Evolutionary conservation across 106 monocot genomes (phyloP), one percentile per base, ranked within the genome.

Genomic region (Platanthera zijinensis): DNA sequence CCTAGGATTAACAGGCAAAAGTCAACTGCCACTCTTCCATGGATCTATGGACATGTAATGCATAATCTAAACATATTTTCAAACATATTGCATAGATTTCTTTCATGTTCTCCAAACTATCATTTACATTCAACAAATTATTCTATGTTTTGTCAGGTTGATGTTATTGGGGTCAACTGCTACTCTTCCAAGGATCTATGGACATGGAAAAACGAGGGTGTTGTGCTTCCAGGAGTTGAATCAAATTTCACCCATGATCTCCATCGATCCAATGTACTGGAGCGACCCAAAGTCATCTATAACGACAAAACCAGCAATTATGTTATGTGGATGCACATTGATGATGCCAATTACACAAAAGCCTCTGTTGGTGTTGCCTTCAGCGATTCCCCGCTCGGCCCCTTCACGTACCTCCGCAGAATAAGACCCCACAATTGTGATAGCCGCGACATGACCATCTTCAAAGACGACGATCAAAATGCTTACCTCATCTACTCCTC

Each of bases 301-400:
- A 97, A 93, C 52, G 82, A 87, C 39, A 81, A 56, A 21, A 89
- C 89, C 2, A 52, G 51, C 6, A 70, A 86, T 49, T 96, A 89
- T 13, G 78, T 94, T 15, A 96, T 96, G 96, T 96, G 96, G 96
- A 93, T 96, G 96, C 96, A 96, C 77, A 80, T 96, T 1, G 96
- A 96, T 52, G 88, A 93, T 69, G 84, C 63, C 21, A 92, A 96
- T 79, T 96, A 96, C 82, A 96, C 92, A 10, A 96, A 92, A 72
- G 95, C 95, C 49, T 83, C 92, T 7, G 90, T 90, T n/a, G 96
- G 96, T 6, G 90, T 96, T 18, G 96, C 97, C 1, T 69, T 91
- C 9, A 88, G 91, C 48, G 45, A 82, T 28, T 81, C 84, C 69
- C 87, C 97, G 4, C 80, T 83, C 0, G 97, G 97, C 0, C 97